Conservation (phyloP, 352 stramenopile genomes). For the Globisporangium cylindrosporum region DNA sequence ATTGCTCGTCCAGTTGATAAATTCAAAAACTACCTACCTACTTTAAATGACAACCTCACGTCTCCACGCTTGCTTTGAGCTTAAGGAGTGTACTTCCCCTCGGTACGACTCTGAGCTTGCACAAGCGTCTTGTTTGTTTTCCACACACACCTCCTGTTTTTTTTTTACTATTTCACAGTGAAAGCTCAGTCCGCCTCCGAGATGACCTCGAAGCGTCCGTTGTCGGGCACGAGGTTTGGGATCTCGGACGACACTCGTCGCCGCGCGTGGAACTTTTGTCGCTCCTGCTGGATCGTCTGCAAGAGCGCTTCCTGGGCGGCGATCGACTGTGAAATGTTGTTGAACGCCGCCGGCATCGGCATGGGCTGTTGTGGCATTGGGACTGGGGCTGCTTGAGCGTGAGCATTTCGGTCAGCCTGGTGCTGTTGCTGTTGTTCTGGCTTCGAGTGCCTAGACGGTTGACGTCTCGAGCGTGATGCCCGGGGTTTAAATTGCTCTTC, state of each 20-base stretch:
- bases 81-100: not conserved
- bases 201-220: slow-evolving; percentile 7
- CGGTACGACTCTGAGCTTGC: not conserved
- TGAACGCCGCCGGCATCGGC: slow-evolving; percentile 1
- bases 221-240: not conserved
- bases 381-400: not conserved
- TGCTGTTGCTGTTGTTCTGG: not conserved
- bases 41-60: not conserved
- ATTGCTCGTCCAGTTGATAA: not conserved
- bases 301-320: slow-evolving; percentile 13
- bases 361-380: not conserved
- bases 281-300: slow-evolving; percentile 10
- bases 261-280: slow-evolving; percentile 5
- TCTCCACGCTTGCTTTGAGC: not conserved
- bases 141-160: not conserved
- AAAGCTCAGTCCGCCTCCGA: not conserved
- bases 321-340: slow-evolving; percentile 5
- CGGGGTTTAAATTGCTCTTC: not conserved
- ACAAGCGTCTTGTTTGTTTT: not conserved
- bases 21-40: not conserved
- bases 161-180: not conserved
- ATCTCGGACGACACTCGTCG: not conserved
- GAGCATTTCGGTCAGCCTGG: not conserved
- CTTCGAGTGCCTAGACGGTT: not conserved
- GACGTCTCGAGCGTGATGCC: not conserved